Base-by-base conservation (phyloP, 2,329 filamentous ascomycete genomes). In the Penicillium glabrum region DNA sequence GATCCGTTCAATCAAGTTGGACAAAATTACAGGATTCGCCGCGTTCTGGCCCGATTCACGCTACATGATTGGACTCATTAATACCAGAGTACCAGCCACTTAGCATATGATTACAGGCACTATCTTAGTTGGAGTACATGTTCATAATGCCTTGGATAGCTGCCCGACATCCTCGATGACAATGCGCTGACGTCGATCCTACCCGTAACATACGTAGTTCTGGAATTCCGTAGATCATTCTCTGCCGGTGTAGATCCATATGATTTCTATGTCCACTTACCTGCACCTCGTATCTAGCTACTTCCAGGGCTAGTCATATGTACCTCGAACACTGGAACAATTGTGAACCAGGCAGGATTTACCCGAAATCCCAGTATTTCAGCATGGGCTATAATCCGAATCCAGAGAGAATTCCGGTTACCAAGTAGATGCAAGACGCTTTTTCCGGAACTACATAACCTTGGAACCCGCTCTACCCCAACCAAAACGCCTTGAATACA, bases 171-270 rank as follows among this genome's bases (percentile, higher is more conserved):
- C 16, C 16, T 10, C 8, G 27, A 56, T 59, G 53, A 59, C 53
- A 24, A 31, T 43, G 39, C 35, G 33, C 60, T 64, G 62, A 64
- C 62, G 62, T 64, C 41, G 23, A 53, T 69, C 61, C 10, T 37
- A 14, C 41, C 44, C 26, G 31, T 31, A 29, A 46, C 10, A 31
- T 29, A n/a, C 14, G 44, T 39, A 7, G 31, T 7, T 33, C 31
- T 16, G 14, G 31, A 33, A 33, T 26, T 14, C 3, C 7, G 35
- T 39, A 23, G 39, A 41, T 41, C 39, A 23, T 41, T 41, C 16
- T n/a, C 16, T n/a, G n/a, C 9, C 35, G 8, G 7, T 16, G 7
- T 14, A 19, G 35, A 19, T 39, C 39, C 9, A 21, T 41, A 41
- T 23, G 2, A 13, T 5, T 14, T 9, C 39, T 21, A 13, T 41